phyloP scores from a whole-genome alignment of 2,329 filamentous ascomycete species.

The Zymoseptoria crescenta region DNA sequence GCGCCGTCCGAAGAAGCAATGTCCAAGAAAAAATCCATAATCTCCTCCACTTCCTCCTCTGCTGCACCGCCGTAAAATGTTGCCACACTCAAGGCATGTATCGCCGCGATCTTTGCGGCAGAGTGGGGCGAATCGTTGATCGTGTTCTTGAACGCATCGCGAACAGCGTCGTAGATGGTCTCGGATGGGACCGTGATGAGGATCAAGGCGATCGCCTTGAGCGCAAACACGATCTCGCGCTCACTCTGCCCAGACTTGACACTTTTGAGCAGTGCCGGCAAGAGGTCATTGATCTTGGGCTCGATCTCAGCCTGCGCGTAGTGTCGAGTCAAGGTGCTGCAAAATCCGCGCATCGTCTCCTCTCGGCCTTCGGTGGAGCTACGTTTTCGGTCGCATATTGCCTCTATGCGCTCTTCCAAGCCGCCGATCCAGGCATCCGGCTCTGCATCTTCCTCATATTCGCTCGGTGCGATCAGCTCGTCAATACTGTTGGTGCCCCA shows the following conservation, averaged over 20 bases:
- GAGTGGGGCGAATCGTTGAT: constrained; percentile 61
- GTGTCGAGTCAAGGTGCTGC: constrained; percentile 59
- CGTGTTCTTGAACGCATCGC: constrained; percentile 50
- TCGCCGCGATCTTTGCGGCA: constrained; percentile 58
- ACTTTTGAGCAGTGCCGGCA: constrained; percentile 60
- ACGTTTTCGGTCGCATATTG: constrained; percentile 69
- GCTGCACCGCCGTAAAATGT: constrained; percentile 69
- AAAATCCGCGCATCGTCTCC: constrained; percentile 53
- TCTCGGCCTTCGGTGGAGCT: constrained; percentile 66
- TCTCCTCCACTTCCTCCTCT: constrained; percentile 56
- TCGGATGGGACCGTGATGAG: constrained; percentile 60
- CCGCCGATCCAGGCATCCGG: constrained; percentile 52
- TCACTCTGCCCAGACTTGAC: constrained; percentile 61
- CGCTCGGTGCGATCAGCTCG: constrained; percentile 50
- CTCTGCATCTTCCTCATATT: constrained; percentile 43
- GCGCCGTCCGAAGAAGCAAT: constrained; percentile 74
- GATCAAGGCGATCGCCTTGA: constrained; percentile 65
- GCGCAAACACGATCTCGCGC: constrained; percentile 60
- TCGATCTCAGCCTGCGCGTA: constrained; percentile 58
- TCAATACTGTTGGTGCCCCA: constrained; percentile 61
- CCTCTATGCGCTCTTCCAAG: constrained; percentile 58
- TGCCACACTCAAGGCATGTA: constrained; percentile 65
- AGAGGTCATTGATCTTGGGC: constrained; percentile 51
- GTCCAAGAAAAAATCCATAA: constrained; percentile 68
- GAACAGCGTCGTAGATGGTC: constrained; percentile 56